Base-by-base conservation (phyloP, 169 alveolate species). In the Plasmodium relictum region DNA sequence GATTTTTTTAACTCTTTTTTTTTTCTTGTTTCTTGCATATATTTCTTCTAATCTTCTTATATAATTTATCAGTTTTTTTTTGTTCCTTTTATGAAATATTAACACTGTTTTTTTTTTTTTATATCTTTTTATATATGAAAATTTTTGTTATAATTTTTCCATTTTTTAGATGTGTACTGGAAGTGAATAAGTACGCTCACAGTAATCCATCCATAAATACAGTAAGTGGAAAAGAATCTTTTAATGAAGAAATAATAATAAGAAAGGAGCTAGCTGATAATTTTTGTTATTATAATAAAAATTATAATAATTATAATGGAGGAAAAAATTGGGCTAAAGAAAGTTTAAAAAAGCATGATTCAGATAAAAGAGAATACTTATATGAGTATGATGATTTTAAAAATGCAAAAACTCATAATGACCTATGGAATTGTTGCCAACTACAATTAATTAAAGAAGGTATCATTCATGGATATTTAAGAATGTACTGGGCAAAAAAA, bases 311-410 rank as follows among this genome's bases (percentile, higher is more conserved):
- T 45, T 52, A 92, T 50, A 92, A 88, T 48, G 96, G 97, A 16
- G 95, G 94, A 1, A 95, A 95, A 20, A 83, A 39, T n/a, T 95
- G 97, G 97, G 97, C 96, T 0, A 93, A 90, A 88, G 91, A 93
- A 39, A 85, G 95, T 16, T 71, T 94, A n/a, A 70, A 61, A 58
- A 88, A 65, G 61, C 96, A 94, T 65, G 88, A 71, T 16, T 52
- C 85, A 6, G 97, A 95, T 56, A 92, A 92, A 62, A 89, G 97
- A 22, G 95, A 92, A 41, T 66, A 92, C 39, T 22, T 88, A n/a
- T 88, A 80, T 31, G 63, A 88, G 2, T 86, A 92, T 2, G 76
- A 88, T 58, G 89, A 92, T 7, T 93, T 93, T 37, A 94, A 92
- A 85, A 73, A 39, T n/a, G 96, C 94, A 31, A 93, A 92, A 80